A percentile compares a stretch with the other conserved stretches of the same genome.
Conservation (phyloP, 768 basidiomycete genomes). For the Mycena pura region DNA sequence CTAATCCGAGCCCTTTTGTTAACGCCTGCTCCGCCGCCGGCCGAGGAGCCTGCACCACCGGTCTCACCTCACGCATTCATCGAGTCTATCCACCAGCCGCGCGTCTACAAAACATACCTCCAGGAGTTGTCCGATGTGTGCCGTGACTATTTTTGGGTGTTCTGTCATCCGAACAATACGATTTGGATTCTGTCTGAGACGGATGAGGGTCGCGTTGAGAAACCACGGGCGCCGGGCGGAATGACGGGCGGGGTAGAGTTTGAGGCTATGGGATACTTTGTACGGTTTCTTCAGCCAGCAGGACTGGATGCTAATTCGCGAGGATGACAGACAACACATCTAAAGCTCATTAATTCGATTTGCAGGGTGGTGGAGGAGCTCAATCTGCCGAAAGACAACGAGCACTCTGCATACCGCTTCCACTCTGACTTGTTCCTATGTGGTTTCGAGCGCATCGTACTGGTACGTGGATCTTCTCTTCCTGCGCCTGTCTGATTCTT, state of each 20-base stretch:
- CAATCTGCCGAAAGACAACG: conserved; percentile 69
- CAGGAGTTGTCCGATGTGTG: conserved; percentile 89
- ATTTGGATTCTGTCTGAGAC: conserved; percentile 88
- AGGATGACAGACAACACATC: conserved; percentile 75
- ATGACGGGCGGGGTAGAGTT: conserved; percentile 99
- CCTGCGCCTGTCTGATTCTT: neutral
- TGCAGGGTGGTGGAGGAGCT: conserved; percentile 69
- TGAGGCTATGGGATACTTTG: conserved; percentile 96
- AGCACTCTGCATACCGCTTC: conserved; percentile 80
- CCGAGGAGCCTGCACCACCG: conserved; percentile 65
- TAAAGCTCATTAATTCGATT: conserved; percentile 86
- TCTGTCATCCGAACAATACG: conserved; percentile 93
- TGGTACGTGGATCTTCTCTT: conserved; percentile 64
- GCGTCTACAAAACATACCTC: conserved; percentile 84
- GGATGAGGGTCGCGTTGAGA: conserved; percentile 85
- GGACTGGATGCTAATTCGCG: neutral
- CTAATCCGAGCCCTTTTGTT: conserved; percentile 79
- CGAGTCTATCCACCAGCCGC: conserved; percentile 66
- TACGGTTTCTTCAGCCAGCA: conserved; percentile 47
- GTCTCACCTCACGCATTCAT: conserved; percentile 85
- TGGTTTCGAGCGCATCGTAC: conserved; percentile 88
- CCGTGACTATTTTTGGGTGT: conserved; percentile 95
- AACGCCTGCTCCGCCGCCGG: conserved; percentile 69
- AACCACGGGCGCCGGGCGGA: conserved; percentile 92
- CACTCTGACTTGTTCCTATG: conserved; percentile 89